A percentile compares a stretch with the other conserved stretches of the same genome.
These are phyloP conservation scores for Cryomyces antarcticus DNA, from an alignment of 495 filamentous ascomycete genomes.

Conservation along the genomic window DNA sequence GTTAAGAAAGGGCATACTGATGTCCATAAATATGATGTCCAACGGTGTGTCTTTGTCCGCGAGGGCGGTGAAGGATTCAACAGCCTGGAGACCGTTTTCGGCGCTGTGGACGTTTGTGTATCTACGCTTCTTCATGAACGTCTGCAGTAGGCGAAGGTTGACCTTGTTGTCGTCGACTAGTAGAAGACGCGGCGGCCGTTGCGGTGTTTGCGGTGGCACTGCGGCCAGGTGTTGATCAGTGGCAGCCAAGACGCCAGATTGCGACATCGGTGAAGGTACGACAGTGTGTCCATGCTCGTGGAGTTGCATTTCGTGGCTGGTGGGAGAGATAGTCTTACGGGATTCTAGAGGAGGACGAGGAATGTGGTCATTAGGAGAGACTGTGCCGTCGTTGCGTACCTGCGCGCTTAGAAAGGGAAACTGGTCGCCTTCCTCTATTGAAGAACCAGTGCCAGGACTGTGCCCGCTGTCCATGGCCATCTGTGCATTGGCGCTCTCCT, in stretches of 20 bases:
- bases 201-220: background rate
- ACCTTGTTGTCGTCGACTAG: conserved; percentile 12
- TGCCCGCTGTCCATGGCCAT: background rate
- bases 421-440: background rate
- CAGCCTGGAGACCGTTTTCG: conserved; percentile 7
- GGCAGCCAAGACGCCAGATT: background rate
- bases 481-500: background rate
- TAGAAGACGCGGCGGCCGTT: conserved; percentile 5
- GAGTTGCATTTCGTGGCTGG: background rate
- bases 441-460: background rate
- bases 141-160: conserved; percentile 8
- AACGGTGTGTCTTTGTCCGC: background rate
- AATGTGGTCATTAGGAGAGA: background rate
- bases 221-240: background rate
- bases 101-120: conserved; percentile 3
- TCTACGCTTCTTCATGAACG: conserved; percentile 5
- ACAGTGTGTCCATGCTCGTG: background rate
- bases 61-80: conserved; percentile 1
- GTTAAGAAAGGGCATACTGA: conserved; percentile 13
- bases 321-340: conserved; percentile 1
- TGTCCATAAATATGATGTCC: conserved; percentile 12
- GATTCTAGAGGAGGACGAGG: background rate
- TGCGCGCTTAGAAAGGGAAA: background rate
- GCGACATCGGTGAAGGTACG: background rate
- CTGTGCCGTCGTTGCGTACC: background rate